phyloP scores from a whole-genome alignment of 495 filamentous ascomycete genomes.

The Penicillium paxilli region DNA sequence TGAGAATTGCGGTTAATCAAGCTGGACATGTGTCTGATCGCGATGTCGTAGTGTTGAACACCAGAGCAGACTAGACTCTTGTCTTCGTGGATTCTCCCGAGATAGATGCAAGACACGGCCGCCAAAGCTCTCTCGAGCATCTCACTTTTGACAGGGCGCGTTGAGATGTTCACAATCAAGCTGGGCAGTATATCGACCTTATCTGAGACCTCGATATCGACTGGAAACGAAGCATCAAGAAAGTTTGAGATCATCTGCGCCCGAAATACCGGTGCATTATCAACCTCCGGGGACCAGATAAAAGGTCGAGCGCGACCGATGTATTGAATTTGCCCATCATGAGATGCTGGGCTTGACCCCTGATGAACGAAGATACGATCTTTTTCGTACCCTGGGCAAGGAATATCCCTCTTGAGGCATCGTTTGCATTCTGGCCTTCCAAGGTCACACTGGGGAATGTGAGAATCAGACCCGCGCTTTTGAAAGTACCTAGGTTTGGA shows the following conservation, averaged over 20 bases:
- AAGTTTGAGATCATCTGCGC: not conserved
- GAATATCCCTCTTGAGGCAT: slow-evolving; percentile 5
- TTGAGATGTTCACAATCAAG: not conserved
- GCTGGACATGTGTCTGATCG: not conserved
- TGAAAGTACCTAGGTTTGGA: too few species aligned
- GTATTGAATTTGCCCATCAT: too few species aligned
- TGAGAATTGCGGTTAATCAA: not conserved
- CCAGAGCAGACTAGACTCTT: not conserved
- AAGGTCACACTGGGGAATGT: slow-evolving; percentile 11
- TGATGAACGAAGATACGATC: slow-evolving; percentile 10
- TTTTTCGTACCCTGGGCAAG: slow-evolving; percentile 14
- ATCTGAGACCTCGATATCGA: not conserved
- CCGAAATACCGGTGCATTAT: not conserved
- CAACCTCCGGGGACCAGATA: not conserved
- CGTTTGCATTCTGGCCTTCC: slow-evolving; percentile 9
- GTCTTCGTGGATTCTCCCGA: not conserved
- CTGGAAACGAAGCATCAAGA: not conserved
- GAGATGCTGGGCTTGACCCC: not conserved
- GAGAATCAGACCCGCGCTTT: too few species aligned
- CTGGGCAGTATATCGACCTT: not conserved
- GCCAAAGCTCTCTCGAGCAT: not conserved
- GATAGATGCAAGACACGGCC: not conserved
- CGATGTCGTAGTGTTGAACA: not conserved
- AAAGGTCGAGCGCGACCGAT: not conserved
- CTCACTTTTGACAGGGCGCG: not conserved